phyloP scores from a whole-genome alignment of 2,329 filamentous ascomycete species.

The Epichloe glyceriae region DNA sequence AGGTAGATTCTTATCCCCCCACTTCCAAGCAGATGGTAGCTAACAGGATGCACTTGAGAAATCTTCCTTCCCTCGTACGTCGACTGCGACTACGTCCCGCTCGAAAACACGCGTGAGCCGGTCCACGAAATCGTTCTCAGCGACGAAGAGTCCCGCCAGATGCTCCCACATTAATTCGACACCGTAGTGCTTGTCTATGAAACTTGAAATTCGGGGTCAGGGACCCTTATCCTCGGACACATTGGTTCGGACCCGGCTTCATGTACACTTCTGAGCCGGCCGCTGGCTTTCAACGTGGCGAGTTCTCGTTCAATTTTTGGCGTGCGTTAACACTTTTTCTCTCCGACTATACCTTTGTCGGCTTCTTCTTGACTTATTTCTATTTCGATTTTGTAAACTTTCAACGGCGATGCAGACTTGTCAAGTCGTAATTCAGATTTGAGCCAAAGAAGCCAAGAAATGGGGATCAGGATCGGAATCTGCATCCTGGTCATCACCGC shows the following conservation, averaged over 20 bases:
- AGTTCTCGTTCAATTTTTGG: neutral
- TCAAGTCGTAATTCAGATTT: neutral
- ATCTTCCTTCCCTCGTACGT: slow-evolving; percentile 72
- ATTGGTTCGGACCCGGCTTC: neutral
- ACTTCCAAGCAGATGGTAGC: slow-evolving; percentile 3
- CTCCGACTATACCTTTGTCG: neutral
- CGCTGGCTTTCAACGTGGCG: neutral
- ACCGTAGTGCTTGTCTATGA: slow-evolving; percentile 3
- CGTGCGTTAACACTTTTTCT: neutral
- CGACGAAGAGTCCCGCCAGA: slow-evolving; percentile 60
- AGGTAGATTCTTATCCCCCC: slow-evolving; percentile 29
- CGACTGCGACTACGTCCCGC: slow-evolving; percentile 60
- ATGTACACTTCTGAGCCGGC: neutral
- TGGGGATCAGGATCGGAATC: neutral
- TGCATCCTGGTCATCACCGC: neutral
- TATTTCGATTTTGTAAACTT: neutral
- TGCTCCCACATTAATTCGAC: slow-evolving; percentile 46
- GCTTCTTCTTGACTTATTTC: neutral
- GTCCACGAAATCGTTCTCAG: slow-evolving; percentile 67
- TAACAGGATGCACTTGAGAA: slow-evolving; percentile 32
- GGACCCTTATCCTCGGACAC: slow-evolving; percentile 3
- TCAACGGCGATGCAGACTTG: neutral
- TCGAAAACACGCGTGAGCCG: slow-evolving; percentile 64
- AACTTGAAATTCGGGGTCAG: neutral
- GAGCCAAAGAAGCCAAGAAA: neutral